Evolutionary conservation across 306 rosid species (phyloP), one percentile per base, ranked within the genome.

Genomic region (Malus sieversii): DNA sequence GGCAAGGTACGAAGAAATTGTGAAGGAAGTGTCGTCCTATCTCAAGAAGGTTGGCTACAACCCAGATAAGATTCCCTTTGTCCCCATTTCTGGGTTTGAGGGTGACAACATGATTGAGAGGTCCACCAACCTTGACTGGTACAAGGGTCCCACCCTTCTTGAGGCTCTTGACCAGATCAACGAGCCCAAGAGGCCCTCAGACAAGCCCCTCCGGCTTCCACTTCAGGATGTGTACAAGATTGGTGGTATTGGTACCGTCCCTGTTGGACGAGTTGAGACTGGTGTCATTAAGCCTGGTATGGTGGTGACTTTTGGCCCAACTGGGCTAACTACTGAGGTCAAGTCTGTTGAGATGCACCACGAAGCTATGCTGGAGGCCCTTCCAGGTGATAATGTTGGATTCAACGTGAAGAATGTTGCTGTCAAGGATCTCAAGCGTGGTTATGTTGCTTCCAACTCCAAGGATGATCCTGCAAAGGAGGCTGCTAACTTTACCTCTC

Each of bases 31-130:
- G 8, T 81, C 84, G 0, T 81, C 84, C 13, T 81, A 81, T 48
- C 42, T 81, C 30, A 81, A 81, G 81, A 81, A 81, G 84, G 81
- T 81, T 3, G 84, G 84, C 2, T 81, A 81, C 84, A 81, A 81
- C 81, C 84, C 84, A 2, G 84, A 81, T 3, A 81, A 81, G 27
- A 81, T 81, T 22, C 27, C 84, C 22, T 81, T 81, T 23, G 81
- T 81, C 5, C 84, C 84, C 70, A 81, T 81, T 40, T 81, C 84
- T 44, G 84, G 84, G 8, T 81, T 81, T 2, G 84, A 76, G 57
- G 84, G 84, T 29, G 84, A 81, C 75, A 81, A 81, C 84, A 81
- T 81, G 84, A 81, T 81, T 76, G 84, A 81, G 78, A 76, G 84
- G 70, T 81, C 84, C 15, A 71, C 78, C 81, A 81, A 76, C 67